Percentiles rank a stretch among this genome's conserved stretches.
phyloP scores from a whole-genome alignment of 208 protist species.

The Herpetomonas samuelpessoai region DNA sequence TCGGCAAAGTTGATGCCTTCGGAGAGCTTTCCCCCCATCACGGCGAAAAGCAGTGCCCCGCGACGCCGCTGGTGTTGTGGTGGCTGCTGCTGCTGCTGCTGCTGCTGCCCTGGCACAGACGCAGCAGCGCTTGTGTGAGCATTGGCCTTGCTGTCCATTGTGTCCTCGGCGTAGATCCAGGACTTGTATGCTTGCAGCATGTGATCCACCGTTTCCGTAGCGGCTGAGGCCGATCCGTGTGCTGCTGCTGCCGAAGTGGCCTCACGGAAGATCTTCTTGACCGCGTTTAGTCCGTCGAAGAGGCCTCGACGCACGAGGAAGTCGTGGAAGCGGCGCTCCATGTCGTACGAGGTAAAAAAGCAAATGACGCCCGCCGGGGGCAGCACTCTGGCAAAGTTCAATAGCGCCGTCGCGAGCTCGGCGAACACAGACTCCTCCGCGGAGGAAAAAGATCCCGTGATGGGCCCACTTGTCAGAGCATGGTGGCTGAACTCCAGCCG shows the following conservation, averaged over 20 bases:
- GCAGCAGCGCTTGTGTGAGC: background rate
- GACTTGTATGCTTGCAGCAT: slow-evolving; percentile 56
- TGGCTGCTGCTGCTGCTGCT: too few relatives aligned
- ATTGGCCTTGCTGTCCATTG: slow-evolving; percentile 9
- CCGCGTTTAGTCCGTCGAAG: slow-evolving; percentile 59
- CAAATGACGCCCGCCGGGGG: slow-evolving; percentile 91
- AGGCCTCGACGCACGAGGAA: slow-evolving; percentile 33
- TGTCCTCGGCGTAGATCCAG: slow-evolving; percentile 33
- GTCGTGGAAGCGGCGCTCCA: slow-evolving; percentile 58
- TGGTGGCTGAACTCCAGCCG: slow-evolving; percentile 52
- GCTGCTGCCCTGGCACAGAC: too few relatives aligned
- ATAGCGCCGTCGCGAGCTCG: slow-evolving; percentile 68
- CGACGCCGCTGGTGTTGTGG: slow-evolving; percentile 10
- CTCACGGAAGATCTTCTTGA: slow-evolving; percentile 90
- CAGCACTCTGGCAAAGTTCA: slow-evolving; percentile 88
- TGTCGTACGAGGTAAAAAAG: slow-evolving; percentile 94
- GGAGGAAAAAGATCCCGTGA: background rate
- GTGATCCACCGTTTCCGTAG: slow-evolving; percentile 20
- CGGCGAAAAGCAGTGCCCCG: slow-evolving; percentile 91
- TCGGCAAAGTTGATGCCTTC: slow-evolving; percentile 99
- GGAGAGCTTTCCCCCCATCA: slow-evolving; percentile 96
- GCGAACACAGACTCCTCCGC: slow-evolving; percentile 13
- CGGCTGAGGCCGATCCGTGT: background rate
- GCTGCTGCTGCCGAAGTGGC: slow-evolving; percentile 2
- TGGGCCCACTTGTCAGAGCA: background rate